phyloP scores from a whole-genome alignment of 129 eudicot species.

The Centaurea solstitialis region DNA sequence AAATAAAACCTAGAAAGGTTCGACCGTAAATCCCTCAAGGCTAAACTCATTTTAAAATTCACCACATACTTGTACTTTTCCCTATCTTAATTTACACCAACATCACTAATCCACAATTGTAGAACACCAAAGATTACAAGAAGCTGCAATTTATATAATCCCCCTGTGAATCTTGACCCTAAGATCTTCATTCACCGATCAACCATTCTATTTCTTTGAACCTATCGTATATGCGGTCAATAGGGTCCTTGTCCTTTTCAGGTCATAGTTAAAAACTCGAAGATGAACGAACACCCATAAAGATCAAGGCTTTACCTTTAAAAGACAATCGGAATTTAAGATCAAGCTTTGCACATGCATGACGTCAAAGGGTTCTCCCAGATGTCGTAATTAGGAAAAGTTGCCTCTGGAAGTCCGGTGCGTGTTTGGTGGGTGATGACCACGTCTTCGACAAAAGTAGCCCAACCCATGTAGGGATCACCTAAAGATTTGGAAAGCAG shows the following conservation, averaged over 20 bases:
- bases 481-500: slow-evolving; percentile 90
- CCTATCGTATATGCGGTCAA: slow-evolving; percentile 1
- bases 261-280: not conserved
- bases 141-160: slow-evolving; percentile 10
- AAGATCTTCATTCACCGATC: slow-evolving; percentile 9
- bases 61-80: slow-evolving; percentile 9
- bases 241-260: not conserved
- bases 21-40: slow-evolving; percentile 19
- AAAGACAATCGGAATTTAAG: not conserved
- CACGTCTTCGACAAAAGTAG: slow-evolving; percentile 91
- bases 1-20: not conserved
- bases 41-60: not conserved
- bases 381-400: slow-evolving; percentile 91
- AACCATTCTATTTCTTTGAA: slow-evolving; percentile 23
- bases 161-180: not conserved
- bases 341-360: slow-evolving; percentile 96
- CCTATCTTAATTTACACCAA: slow-evolving; percentile 33
- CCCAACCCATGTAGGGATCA: slow-evolving; percentile 99
- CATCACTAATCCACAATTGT: slow-evolving; percentile 21
- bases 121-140: slow-evolving; percentile 21
- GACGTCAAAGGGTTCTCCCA: slow-evolving; percentile 99
- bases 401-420: slow-evolving; percentile 88
- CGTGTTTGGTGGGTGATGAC: slow-evolving; percentile 90
- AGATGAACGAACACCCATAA: slow-evolving; percentile 3
- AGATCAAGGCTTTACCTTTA: slow-evolving; percentile 6